Conservation (phyloP, 2,329 filamentous ascomycete genomes). For the Periconia digitata region DNA sequence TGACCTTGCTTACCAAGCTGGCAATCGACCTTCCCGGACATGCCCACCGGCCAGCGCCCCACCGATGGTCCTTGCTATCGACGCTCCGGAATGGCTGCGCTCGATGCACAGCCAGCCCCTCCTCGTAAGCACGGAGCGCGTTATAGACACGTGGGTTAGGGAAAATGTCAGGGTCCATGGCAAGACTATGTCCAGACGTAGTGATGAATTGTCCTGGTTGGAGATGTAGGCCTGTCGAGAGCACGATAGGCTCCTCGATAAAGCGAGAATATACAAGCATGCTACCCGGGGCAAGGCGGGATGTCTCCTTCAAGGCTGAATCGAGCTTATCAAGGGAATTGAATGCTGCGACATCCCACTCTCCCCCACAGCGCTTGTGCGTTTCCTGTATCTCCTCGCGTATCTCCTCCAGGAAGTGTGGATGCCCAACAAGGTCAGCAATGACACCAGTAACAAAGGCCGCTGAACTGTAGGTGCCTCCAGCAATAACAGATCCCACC, state of each 20-base stretch:
- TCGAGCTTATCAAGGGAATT: conserved; percentile 4
- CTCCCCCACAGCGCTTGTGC: neutral
- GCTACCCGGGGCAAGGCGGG: conserved; percentile 5
- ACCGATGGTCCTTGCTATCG: conserved; percentile 5
- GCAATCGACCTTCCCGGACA: conserved; percentile 6
- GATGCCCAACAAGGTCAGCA: conserved; percentile 4
- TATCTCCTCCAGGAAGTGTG: conserved; percentile 5
- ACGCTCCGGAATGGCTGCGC: conserved; percentile 6
- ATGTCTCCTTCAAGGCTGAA: conserved; percentile 11
- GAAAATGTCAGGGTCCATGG: conserved; percentile 3
- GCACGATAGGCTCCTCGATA: conserved; percentile 1
- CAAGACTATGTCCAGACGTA: neutral
- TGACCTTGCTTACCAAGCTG: conserved; percentile 1
- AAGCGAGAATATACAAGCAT: conserved; percentile 6
- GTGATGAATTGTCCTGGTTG: conserved; percentile 7
- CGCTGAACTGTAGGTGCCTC: conserved; percentile 8
- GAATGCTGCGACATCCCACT: neutral
- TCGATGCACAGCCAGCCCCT: conserved; percentile 2
- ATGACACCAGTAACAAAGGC: conserved; percentile 5
- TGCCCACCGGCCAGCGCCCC: conserved; percentile 8
- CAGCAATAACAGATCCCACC: conserved; percentile 2
- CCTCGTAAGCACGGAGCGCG: neutral
- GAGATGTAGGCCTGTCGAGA: conserved; percentile 4
- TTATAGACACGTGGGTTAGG: neutral
- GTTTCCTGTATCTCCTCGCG: conserved; percentile 3